Percentiles rank a stretch among this genome's conserved stretches.
These are phyloP conservation scores for Dothidotthia symphoricarpi DNA, from an alignment of 2,329 filamentous ascomycete genomes.

Conservation along the genomic window DNA sequence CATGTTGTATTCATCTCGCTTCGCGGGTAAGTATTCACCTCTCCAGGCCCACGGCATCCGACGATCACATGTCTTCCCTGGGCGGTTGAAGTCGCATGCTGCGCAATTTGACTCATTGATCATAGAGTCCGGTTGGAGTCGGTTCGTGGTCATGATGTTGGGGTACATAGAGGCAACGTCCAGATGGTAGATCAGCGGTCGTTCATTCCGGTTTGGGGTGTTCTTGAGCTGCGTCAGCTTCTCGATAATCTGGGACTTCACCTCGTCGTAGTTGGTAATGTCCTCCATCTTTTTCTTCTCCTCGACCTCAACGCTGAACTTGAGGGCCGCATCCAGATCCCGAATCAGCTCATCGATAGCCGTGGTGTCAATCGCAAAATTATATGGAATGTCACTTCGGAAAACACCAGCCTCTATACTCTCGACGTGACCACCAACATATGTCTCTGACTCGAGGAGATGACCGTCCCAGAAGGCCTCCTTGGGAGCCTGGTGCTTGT, in stretches of 20 bases:
- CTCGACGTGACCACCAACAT: conserved; percentile 97
- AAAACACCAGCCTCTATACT: conserved; percentile 99
- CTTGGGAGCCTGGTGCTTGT: conserved; percentile 88
- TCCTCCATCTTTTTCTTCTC: conserved; percentile 55
- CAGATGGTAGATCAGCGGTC: conserved; percentile 92
- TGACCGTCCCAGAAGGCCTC: conserved; percentile 98
- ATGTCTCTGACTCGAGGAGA: conserved; percentile 92
- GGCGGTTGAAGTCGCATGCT: conserved; percentile 96
- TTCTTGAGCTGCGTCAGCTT: conserved; percentile 70
- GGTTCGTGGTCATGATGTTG: conserved; percentile 99
- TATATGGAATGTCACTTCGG: conserved; percentile 88
- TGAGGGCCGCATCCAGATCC: conserved; percentile 84
- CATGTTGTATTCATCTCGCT: conserved; percentile 99
- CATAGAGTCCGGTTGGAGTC: conserved; percentile 98
- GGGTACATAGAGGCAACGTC: conserved; percentile 99
- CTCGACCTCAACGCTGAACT: conserved; percentile 66
- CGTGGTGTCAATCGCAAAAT: conserved; percentile 83
- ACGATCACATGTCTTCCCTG: conserved; percentile 94
- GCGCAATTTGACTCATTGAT: conserved; percentile 94
- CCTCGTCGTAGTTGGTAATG: conserved; percentile 53
- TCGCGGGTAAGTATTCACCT: conserved; percentile 94
- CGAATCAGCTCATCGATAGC: conserved; percentile 85
- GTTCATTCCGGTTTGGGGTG: conserved; percentile 79
- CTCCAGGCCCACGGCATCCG: conserved; percentile 96
- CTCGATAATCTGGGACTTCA: conserved; percentile 77